Base-by-base conservation (phyloP, 2,329 filamentous ascomycete genomes). In the Fusarium sp. region DNA sequence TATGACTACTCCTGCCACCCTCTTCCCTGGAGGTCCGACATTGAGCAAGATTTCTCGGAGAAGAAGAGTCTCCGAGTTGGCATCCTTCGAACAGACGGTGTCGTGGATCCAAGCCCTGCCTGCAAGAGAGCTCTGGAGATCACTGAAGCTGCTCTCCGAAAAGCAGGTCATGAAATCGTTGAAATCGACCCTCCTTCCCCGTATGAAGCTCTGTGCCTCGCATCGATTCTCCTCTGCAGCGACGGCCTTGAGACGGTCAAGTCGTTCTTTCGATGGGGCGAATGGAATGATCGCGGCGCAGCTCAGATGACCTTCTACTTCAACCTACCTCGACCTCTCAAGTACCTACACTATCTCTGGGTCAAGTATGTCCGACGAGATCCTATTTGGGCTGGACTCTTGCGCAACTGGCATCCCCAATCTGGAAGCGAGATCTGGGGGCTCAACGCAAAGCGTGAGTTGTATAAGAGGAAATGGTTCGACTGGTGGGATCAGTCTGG, bases 1-100 rank as follows among this genome's bases (percentile, higher is more conserved):
- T 97, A 96, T 75, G 94, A 97, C 77, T 90, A 93, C 73, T 90
- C 88, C 0, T 92, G 95, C 1, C 93, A 97, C 75, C 93, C 93
- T 0, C 84, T 97, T n/a, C 83, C 86, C 3, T 97, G 94, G 94
- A 84, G 91, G 62, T 77, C 83, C 2, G 84, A 90, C 0, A 73
- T 89, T 1, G 87, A 89, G 70, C 77, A 84, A 14, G 87, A 89
- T 46, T 89, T 86, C 64, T 79, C 82, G 34, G 83, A 86, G 29
- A 90, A 89, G 78, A 87, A 86, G 75, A 86, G 81, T 66, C 81
- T 96, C 16, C 86, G 89, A 20, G 85, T 97, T 10, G 94, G 94
- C 4, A 83, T 97, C 14, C 83, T 97, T 82, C 85, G 88, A 42
- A 93, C 89, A 4, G 93, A 96, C 74, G 88, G 89, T 13, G 93